phyloP scores from a whole-genome alignment of 1,139 yeast species.

The Candida anutae region DNA sequence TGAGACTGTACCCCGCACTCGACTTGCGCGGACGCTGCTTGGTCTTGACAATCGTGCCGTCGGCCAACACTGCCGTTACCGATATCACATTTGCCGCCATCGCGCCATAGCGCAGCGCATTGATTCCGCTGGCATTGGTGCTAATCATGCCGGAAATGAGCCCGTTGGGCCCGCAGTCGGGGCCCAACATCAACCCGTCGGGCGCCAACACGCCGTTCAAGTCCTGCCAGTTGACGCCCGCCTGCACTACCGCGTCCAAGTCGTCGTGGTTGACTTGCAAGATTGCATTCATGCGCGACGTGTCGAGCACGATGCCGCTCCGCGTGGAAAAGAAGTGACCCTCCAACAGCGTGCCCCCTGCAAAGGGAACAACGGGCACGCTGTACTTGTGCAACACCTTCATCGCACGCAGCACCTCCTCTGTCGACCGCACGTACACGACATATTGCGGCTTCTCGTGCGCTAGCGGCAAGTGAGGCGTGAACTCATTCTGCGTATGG shows the following conservation, averaged over 20 bases:
- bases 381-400: conserved; percentile 23
- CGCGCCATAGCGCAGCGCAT: conserved; percentile 40
- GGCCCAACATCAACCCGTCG: conserved; percentile 30
- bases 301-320: conserved; percentile 28
- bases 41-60: conserved; percentile 37
- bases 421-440: conserved; percentile 29
- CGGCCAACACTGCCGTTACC: conserved; percentile 37
- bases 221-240: conserved; percentile 39
- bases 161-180: conserved; percentile 41
- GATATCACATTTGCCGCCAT: conserved; percentile 37
- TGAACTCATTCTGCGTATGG: conserved; percentile 34
- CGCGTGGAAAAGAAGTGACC: conserved; percentile 40
- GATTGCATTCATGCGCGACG: conserved; percentile 33
- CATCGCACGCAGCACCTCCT: conserved; percentile 29
- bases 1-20: conserved; percentile 38
- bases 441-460: conserved; percentile 29
- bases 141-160: conserved; percentile 38
- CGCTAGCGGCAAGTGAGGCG: conserved; percentile 31
- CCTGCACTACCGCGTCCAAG: conserved; percentile 36
- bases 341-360: conserved; percentile 43
- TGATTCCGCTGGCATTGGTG: conserved; percentile 39
- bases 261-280: conserved; percentile 30
- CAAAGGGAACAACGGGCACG: conserved; percentile 58
- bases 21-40: conserved; percentile 38
- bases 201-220: conserved; percentile 23